A percentile compares a stretch with the other conserved stretches of the same genome.
These are phyloP conservation scores for Meira miltonrushii DNA, from an alignment of 1,284 basidiomycete species.

Conservation along the genomic window DNA sequence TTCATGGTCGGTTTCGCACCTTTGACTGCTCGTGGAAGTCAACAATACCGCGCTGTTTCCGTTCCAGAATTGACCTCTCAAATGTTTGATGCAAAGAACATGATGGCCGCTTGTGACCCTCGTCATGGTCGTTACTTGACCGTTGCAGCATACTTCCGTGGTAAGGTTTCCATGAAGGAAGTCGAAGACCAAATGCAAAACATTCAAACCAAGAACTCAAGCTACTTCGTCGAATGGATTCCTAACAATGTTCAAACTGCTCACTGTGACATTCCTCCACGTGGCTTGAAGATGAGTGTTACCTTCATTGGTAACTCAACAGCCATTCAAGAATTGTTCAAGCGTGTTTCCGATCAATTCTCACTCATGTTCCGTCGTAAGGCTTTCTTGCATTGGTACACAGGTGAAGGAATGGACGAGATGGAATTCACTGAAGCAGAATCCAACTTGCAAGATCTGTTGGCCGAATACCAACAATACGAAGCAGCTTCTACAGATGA, in stretches of 20 bases:
- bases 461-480: conserved; percentile 72
- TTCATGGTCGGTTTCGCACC: conserved; percentile 81
- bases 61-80: conserved; percentile 94
- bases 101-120: conserved; percentile 78
- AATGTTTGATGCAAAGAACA: conserved; percentile 90
- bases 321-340: conserved; percentile 84
- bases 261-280: conserved; percentile 90
- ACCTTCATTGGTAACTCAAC: conserved; percentile 96
- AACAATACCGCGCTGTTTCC: conserved; percentile 84
- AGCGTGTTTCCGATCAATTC: conserved; percentile 86
- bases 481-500: conserved; percentile 68
- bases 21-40: conserved; percentile 83
- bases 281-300: conserved; percentile 60
- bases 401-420: conserved; percentile 19
- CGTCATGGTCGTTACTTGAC: conserved; percentile 77
- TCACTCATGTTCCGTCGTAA: conserved; percentile 98
- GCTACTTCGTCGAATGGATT: conserved; percentile 99
- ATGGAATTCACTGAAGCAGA: conserved; percentile 96
- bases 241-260: conserved; percentile 70
- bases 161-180: conserved; percentile 97
- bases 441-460: conserved; percentile 71
- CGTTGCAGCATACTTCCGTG: conserved; percentile 96
- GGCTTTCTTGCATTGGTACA: conserved; percentile 96
- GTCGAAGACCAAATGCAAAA: conserved; percentile 98
- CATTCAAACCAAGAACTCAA: conserved; percentile 90